Evolutionary conservation across 208 protist genomes (phyloP).

Genomic region (Leishmania turanica): DNA sequence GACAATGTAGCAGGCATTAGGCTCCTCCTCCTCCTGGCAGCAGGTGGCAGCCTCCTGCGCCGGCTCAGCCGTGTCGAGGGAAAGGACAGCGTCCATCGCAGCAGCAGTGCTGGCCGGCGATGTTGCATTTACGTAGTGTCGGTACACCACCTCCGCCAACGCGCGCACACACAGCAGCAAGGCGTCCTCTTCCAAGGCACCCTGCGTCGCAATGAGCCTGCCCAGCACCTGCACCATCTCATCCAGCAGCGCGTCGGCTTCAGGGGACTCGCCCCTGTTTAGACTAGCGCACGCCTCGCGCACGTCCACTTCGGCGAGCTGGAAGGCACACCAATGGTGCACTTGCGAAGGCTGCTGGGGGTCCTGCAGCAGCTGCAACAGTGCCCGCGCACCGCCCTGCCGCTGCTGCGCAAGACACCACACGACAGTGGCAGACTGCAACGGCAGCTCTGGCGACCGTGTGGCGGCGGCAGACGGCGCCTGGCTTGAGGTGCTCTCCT

Average conservation of each 20-base stretch:
- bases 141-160: conserved; percentile 38
- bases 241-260: conserved; percentile 32
- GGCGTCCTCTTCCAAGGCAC: conserved; percentile 49
- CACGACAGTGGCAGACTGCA: conserved; percentile 41
- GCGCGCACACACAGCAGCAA: conserved; percentile 55
- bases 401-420: conserved; percentile 65
- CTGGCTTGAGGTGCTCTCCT: not conserved
- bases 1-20: conserved; percentile 52
- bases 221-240: conserved; percentile 46
- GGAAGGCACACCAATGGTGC: conserved; percentile 44
- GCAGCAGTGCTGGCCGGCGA: not conserved
- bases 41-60: conserved; percentile 45
- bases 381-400: conserved; percentile 38
- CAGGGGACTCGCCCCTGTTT: conserved; percentile 7
- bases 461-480: not conserved
- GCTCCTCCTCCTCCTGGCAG: conserved; percentile 33
- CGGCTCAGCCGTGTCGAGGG: not conserved
- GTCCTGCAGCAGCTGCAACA: conserved; percentile 31
- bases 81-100: not conserved
- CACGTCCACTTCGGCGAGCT: conserved; percentile 41
- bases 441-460: not conserved
- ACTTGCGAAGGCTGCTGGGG: conserved; percentile 20
- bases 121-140: conserved; percentile 1
- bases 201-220: conserved; percentile 31
- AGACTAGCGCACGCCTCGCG: conserved; percentile 18